Evolutionary conservation across 495 filamentous ascomycete species (phyloP), one percentile per base, ranked within the genome.

Genomic region (Astrothelium subdiscretum): DNA sequence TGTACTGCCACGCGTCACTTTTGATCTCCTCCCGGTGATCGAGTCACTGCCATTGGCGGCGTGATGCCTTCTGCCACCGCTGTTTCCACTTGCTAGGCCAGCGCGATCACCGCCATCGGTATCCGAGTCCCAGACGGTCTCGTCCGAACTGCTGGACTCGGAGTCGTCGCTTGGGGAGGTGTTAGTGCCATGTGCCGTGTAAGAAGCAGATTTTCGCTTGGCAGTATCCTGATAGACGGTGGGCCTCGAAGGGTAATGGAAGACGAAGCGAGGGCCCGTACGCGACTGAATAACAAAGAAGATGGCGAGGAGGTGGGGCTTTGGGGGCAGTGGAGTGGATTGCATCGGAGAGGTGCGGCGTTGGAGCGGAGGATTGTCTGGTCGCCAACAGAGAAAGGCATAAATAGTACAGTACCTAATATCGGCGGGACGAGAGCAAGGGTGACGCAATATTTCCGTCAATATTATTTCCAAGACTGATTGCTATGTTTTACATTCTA

Each of bases 221-320:
- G 6, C 15, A 29, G 22, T 54, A 15, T 54, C 48, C 15, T 54
- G 48, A 29, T 54, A 29, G 5, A 29, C 6, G 8, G 48, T 27
- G 5, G 48, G 48, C 24, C 24, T 54, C 15, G 48, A 3, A 54
- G 92, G 92, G 71, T 95, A 95, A 77, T 97, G 91, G 78, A 95
- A 97, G 68, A 95, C 86, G 70, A 95, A 88, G 54, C 83, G 81
- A 29, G 91, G 89, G 5, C 91, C 91, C 65, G 88, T 87, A 59
- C 86, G 84, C 5, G 90, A 88, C 62, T 89, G 83, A 59, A 89
- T 86, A 65, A 96, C 86, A 38, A 96, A 83, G 43, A 95, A 80
- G 54, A 89, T 80, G 4, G 89, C 89, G 63, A 95, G 82, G 42
- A 91, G 87, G 66, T 87, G 83, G 12, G 74, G 74, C 32, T 74